phyloP scores from a whole-genome alignment of 768 basidiomycete species.

The Lentinula aciculospora region DNA sequence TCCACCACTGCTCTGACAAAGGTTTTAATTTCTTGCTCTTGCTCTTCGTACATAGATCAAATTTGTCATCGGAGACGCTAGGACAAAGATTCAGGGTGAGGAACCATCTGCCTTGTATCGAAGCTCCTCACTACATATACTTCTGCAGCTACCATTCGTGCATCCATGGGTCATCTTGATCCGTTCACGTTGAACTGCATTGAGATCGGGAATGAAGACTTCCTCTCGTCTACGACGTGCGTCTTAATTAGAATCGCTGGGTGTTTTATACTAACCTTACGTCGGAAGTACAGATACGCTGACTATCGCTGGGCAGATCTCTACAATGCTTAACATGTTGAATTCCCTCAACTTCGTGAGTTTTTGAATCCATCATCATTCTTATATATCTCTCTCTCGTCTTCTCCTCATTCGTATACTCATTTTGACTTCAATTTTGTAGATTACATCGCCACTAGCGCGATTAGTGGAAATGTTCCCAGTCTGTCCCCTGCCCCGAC shows the following conservation, averaged over 20 bases:
- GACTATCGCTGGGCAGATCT: slow-evolving; percentile 13
- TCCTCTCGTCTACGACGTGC: slow-evolving; percentile 10
- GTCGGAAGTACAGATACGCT: slow-evolving; percentile 24
- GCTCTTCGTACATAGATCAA: slow-evolving; percentile 35
- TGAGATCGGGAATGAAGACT: slow-evolving; percentile 55
- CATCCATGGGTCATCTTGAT: slow-evolving; percentile 49
- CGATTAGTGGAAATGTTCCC: slow-evolving; percentile 20
- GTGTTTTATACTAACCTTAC: not conserved
- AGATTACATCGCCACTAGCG: slow-evolving; percentile 40
- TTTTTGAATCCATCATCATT: too few relatives aligned
- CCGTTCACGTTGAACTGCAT: slow-evolving; percentile 46
- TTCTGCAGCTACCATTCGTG: slow-evolving; percentile 39
- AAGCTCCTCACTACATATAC: too few relatives aligned
- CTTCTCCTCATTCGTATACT: too few relatives aligned
- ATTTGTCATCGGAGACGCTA: slow-evolving; percentile 53
- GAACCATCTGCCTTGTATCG: too few relatives aligned
- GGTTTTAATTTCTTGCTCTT: too few relatives aligned
- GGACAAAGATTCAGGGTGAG: slow-evolving; percentile 34
- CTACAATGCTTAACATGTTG: slow-evolving; percentile 2
- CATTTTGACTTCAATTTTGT: not conserved
- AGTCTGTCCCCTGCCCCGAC: slow-evolving; percentile 23
- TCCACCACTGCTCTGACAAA: too few relatives aligned
- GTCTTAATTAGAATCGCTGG: not conserved
- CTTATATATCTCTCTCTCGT: too few relatives aligned
- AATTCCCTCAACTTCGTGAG: slow-evolving; percentile 12